Evolutionary conservation across 2,329 filamentous ascomycete species (phyloP).

Genomic region (Fusarium tricinctum): DNA sequence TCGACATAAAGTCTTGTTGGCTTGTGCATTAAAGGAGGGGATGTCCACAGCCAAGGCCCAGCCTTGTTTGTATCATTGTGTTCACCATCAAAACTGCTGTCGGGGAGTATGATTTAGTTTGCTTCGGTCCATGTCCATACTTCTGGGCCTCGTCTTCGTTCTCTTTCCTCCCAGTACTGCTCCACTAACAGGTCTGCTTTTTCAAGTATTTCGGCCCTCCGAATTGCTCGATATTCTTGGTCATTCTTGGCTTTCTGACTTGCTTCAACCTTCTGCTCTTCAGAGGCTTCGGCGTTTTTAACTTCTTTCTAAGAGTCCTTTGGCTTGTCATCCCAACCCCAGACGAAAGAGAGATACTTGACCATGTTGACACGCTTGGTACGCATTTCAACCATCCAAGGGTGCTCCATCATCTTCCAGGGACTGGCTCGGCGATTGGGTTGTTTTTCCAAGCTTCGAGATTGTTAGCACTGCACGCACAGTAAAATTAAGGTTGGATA

Average conservation of each 20-base stretch:
- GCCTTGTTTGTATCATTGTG: conserved; percentile 37
- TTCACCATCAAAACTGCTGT: conserved; percentile 14
- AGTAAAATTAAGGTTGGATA: background rate
- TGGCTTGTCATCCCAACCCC: conserved; percentile 83
- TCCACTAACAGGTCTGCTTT: conserved; percentile 9
- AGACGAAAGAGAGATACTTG: conserved; percentile 92
- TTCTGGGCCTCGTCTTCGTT: conserved; percentile 3
- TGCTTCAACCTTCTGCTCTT: conserved; percentile 27
- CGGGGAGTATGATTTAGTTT: conserved; percentile 13
- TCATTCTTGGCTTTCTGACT: conserved; percentile 9
- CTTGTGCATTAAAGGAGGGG: conserved; percentile 6
- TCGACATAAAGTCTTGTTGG: conserved; percentile 1
- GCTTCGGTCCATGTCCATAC: conserved; percentile 10
- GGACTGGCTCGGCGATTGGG: conserved; percentile 87
- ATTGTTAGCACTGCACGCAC: conserved; percentile 42
- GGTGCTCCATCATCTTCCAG: conserved; percentile 99
- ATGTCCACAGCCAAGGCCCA: conserved; percentile 40
- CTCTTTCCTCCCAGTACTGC: background rate
- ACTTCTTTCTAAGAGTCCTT: conserved; percentile 42
- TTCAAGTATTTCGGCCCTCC: background rate
- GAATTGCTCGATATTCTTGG: conserved; percentile 1
- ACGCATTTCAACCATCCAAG: conserved; percentile 98
- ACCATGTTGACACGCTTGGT: conserved; percentile 97
- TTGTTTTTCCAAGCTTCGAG: conserved; percentile 89
- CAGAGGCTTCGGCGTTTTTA: conserved; percentile 25